Percentiles rank a stretch among this genome's conserved stretches.
phyloP scores from a whole-genome alignment of 805 yeast genomes.

The Candida piceae region DNA sequence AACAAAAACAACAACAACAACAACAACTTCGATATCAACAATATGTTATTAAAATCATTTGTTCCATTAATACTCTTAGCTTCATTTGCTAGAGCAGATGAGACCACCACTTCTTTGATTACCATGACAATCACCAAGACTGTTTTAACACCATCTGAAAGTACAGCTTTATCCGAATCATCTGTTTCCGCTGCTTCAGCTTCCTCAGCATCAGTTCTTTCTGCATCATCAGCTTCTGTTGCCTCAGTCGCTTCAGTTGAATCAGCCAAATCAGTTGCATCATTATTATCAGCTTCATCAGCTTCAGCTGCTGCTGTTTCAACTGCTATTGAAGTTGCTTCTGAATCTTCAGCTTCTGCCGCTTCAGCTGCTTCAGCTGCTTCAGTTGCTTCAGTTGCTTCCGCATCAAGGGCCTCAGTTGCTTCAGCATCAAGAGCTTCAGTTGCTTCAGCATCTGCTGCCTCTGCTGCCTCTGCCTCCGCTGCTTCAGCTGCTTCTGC shows the following conservation, averaged over 20 bases:
- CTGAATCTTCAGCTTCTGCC: conserved; percentile 19
- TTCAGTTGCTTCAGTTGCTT: conserved; percentile 15
- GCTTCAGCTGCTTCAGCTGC: conserved; percentile 12
- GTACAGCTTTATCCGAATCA: conserved; percentile 26
- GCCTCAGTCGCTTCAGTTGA: conserved; percentile 31
- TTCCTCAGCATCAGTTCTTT: too few species aligned
- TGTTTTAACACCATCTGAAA: conserved; percentile 41
- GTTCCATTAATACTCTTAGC: conserved; percentile 23
- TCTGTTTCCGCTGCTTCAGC: conserved; percentile 20
- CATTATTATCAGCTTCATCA: conserved; percentile 12
- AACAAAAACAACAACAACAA: too few species aligned
- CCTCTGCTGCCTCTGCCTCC: conserved; percentile 13
- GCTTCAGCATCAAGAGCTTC: conserved; percentile 15
- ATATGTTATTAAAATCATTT: conserved; percentile 25
- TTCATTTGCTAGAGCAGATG: conserved; percentile 25
- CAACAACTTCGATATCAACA: neutral
- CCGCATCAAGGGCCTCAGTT: conserved; percentile 14
- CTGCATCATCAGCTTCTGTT: conserved; percentile 14
- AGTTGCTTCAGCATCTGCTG: conserved; percentile 16
- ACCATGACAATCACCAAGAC: conserved; percentile 46
- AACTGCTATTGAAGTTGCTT: conserved; percentile 19
- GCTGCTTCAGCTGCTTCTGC: conserved; percentile 10
- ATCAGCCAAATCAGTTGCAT: conserved; percentile 34
- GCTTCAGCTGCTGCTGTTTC: conserved; percentile 21
- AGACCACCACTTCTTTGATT: conserved; percentile 36